Evolutionary conservation across 2,329 filamentous ascomycete genomes (phyloP).

Genomic region (Aspergillus cejpii): DNA sequence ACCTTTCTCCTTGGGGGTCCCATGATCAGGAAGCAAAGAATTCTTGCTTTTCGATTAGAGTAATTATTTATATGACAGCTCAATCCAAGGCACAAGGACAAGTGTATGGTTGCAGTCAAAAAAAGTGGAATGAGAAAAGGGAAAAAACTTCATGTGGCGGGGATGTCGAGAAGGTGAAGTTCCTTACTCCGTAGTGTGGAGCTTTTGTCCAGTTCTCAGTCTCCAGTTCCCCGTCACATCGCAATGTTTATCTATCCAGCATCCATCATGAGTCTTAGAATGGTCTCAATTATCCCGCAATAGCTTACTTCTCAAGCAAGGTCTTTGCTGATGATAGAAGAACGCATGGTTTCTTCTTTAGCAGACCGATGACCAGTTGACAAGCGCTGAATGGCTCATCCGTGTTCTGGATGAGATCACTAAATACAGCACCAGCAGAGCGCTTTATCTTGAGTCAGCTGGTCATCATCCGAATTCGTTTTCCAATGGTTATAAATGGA

Average conservation of each 20-base stretch:
- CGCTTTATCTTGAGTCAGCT: background rate
- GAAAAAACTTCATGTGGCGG: background rate
- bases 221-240: background rate
- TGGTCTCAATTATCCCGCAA: too few relatives aligned
- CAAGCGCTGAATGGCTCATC: background rate
- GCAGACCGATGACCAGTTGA: background rate
- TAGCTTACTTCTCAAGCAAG: too few relatives aligned
- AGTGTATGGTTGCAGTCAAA: background rate
- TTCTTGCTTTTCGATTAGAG: background rate
- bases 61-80: background rate
- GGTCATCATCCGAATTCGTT: background rate
- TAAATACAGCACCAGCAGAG: background rate
- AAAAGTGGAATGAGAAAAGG: background rate
- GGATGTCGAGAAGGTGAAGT: background rate
- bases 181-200: background rate
- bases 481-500: background rate
- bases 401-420: background rate
- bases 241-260: background rate
- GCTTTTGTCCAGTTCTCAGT: background rate
- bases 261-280: background rate
- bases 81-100: background rate
- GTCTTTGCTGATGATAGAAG: background rate
- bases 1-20: conserved; percentile 69
- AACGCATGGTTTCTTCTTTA: background rate
- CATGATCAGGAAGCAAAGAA: conserved; percentile 45